A percentile compares a stretch with the other conserved stretches of the same genome.
Conservation (phyloP, 352 stramenopile species). For the Nothophytophthora sp. region DNA sequence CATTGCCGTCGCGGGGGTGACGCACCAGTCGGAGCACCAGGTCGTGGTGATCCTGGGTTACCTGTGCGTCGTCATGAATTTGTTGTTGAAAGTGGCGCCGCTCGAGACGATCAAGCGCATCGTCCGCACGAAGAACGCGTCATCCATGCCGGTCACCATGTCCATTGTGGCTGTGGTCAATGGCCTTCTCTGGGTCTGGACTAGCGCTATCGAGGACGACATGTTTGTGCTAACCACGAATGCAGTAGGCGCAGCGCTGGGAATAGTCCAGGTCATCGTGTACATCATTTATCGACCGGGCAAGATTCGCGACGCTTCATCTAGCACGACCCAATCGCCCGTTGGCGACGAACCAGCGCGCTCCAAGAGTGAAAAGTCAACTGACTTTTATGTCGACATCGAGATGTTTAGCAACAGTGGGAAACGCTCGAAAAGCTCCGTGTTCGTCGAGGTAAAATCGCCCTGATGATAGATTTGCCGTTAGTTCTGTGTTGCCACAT, state of each 20-base stretch:
- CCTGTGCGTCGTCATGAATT: conserved; percentile 23
- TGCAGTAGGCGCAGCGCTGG: conserved; percentile 26
- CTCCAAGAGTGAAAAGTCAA: too few species aligned
- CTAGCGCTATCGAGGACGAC: conserved; percentile 20
- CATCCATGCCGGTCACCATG: conserved; percentile 28
- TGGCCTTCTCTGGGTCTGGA: conserved; percentile 19
- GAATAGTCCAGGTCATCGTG: conserved; percentile 25
- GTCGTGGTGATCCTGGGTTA: conserved; percentile 20
- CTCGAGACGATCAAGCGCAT: conserved; percentile 27
- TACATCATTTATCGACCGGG: conserved; percentile 35
- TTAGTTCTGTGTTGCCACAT: too few species aligned
- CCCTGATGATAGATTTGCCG: too few species aligned
- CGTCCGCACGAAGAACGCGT: conserved; percentile 22
- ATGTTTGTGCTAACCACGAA: conserved; percentile 35
- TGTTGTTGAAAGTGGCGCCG: conserved; percentile 26
- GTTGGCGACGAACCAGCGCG: too few species aligned
- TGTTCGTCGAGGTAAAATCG: too few species aligned
- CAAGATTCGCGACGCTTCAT: too few species aligned
- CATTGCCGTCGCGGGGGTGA: conserved; percentile 16
- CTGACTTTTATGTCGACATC: too few species aligned
- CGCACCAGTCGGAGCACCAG: conserved; percentile 11
- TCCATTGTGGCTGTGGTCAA: conserved; percentile 22
- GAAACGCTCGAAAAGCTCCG: too few species aligned
- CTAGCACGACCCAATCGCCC: too few species aligned
- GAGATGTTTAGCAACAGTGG: too few species aligned